Evolutionary conservation across 768 basidiomycete genomes (phyloP), one percentile per base, ranked within the genome.

Genomic region (Lepiota brunneoincarnata): DNA sequence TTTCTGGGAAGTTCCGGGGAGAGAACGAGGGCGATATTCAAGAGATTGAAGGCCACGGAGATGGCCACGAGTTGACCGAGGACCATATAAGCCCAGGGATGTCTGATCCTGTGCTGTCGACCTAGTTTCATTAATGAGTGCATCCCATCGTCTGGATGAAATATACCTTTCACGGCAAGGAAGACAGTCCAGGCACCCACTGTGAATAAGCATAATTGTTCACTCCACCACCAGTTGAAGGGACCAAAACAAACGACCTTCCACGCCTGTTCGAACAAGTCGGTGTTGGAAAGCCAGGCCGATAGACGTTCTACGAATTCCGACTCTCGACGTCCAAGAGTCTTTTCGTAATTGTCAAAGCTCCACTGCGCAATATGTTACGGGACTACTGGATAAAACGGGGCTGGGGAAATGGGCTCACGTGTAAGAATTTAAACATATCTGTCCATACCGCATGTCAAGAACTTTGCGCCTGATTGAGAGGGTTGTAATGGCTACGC

Each of bases 51-150:
- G 6, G 84, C 82, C 35, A 87, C 81, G 10, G 81, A 82, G 42
- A 89, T 82, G 28, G 87, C 85, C 50, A 90, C 85, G 18, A 88
- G 59, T 65, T 89, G 86, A 4, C 86, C 87, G 7, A 90, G 74
- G 34, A 89, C 69, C 82, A 88, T 86, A 67, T 85, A 88, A 1
- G 80, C 83, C 82, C 82, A 85, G 0, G 79, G 45, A 56, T 79
- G 71, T 58, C 74, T 77, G 55, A 87, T 70, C 14, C 67, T 51
- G 39, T 72, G 61, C 18, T 69, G 64, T 36, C 69, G 62, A 0
- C 78, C 79, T 67, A 18, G 21, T 12, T 10, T 28, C 12, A 6
- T 20, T 48, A 17, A 51, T 15, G 38, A 18, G 23, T 37, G 4
- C 12, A 6, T 39, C 20, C 20, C 7, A 31, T 21, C 18, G 31